Conservation (phyloP, 73 alveolate genomes). For the Symbiodinium pilosum region DNA sequence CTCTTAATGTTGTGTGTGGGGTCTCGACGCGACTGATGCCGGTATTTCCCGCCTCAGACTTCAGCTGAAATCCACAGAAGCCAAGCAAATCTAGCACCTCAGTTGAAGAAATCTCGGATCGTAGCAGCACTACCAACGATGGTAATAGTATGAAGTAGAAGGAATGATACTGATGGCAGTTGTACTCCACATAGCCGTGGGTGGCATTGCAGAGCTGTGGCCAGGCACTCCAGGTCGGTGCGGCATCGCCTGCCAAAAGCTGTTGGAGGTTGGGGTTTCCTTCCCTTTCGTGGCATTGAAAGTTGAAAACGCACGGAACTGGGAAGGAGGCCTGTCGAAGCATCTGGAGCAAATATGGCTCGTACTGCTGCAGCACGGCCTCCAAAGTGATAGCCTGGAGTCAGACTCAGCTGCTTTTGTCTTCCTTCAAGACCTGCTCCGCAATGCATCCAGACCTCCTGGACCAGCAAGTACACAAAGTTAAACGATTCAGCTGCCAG, state of each 20-base stretch:
- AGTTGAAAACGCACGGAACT: too few relatives aligned
- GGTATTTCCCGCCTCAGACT: neutral
- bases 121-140: neutral
- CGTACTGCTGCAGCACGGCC: neutral
- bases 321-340: neutral
- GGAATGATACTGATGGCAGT: too few relatives aligned
- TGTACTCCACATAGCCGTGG: too few relatives aligned
- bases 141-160: too few relatives aligned
- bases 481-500: constrained; percentile 76
- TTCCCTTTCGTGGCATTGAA: too few relatives aligned
- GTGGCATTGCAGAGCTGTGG: too few relatives aligned
- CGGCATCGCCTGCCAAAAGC: neutral
- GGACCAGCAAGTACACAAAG: constrained; percentile 60
- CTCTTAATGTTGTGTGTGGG: neutral
- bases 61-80: neutral
- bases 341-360: neutral
- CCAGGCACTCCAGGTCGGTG: neutral
- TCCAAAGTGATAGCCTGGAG: neutral
- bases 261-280: too few relatives aligned
- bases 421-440: neutral
- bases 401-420: too few relatives aligned
- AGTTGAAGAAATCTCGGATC: neutral
- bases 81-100: neutral
- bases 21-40: neutral
- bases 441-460: constrained; percentile 24